These are phyloP conservation scores for Phytophthora melonis DNA, from an alignment of 352 stramenopile genomes.

Conservation along the genomic window DNA sequence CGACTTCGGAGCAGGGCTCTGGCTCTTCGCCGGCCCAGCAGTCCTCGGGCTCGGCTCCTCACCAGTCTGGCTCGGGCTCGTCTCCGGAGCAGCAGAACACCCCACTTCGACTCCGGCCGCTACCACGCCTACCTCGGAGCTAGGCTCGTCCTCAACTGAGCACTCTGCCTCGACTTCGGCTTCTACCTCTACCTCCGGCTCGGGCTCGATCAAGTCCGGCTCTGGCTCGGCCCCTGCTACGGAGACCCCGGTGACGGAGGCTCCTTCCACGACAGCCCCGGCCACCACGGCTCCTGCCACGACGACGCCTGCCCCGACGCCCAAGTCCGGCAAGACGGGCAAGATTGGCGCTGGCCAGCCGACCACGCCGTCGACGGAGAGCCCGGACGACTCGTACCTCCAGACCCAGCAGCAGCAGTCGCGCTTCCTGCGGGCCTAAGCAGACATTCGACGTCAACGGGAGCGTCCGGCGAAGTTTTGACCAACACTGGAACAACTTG, in stretches of 20 bases:
- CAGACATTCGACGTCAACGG: constrained; percentile 37
- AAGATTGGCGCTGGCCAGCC: constrained; percentile 27
- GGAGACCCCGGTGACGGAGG: constrained; percentile 18
- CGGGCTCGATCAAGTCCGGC: constrained; percentile 17
- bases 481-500: constrained; percentile 32
- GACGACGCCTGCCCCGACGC: constrained; percentile 14
- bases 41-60: constrained; percentile 13
- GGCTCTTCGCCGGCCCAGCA: constrained; percentile 15
- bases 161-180: constrained; percentile 16
- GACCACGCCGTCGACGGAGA: constrained; percentile 20
- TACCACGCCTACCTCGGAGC: constrained; percentile 10
- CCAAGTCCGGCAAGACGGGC: constrained; percentile 29
- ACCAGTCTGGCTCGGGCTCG: constrained; percentile 12
- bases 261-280: constrained; percentile 3
- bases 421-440: constrained; percentile 40
- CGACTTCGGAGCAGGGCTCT: constrained; percentile 11
- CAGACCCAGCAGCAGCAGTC: constrained; percentile 28
- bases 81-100: constrained; percentile 15
- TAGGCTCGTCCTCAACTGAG: neutral
- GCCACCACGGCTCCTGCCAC: constrained; percentile 30
- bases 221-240: constrained; percentile 23
- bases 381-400: constrained; percentile 36
- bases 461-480: constrained; percentile 40
- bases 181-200: constrained; percentile 10
- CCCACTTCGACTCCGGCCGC: constrained; percentile 15